phyloP scores from a whole-genome alignment of 352 stramenopile species.

The Phytophthora capsici region DNA sequence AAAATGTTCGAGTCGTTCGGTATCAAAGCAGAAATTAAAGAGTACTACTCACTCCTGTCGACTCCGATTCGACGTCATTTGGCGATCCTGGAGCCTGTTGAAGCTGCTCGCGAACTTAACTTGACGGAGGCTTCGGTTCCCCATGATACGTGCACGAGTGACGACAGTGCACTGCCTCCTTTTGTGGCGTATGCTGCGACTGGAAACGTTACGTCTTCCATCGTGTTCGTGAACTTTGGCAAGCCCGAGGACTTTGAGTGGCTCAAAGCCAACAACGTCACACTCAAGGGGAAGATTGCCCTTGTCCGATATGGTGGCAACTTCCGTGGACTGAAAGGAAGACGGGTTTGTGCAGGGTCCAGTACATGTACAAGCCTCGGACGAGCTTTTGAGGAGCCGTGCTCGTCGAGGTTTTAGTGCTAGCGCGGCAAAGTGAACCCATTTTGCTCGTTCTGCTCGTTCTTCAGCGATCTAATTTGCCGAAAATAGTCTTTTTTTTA shows the following conservation, averaged over 20 bases:
- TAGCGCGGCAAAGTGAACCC: too few relatives aligned
- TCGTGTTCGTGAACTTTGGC: constrained; percentile 90
- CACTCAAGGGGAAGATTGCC: constrained; percentile 66
- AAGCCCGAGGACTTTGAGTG: constrained; percentile 73
- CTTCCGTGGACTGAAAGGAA: constrained; percentile 60
- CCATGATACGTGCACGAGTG: constrained; percentile 68
- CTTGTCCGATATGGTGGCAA: constrained; percentile 70
- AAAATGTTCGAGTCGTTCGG: constrained; percentile 33
- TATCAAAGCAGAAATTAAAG: constrained; percentile 63
- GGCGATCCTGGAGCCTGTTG: constrained; percentile 46
- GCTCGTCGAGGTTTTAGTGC: constrained; percentile 2
- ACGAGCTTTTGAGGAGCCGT: not conserved
- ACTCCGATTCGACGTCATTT: constrained; percentile 50
- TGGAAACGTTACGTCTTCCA: constrained; percentile 60
- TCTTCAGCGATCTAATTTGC: constrained; percentile 1
- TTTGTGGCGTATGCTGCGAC: constrained; percentile 84
- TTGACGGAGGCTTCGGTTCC: constrained; percentile 64
- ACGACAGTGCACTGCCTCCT: constrained; percentile 58
- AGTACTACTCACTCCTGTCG: constrained; percentile 80
- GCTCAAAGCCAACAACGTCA: constrained; percentile 53
- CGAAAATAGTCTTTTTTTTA: too few relatives aligned
- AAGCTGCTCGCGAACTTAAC: constrained; percentile 39
- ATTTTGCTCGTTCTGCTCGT: not conserved
- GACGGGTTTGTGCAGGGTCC: constrained; percentile 66
- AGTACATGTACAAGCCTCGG: constrained; percentile 46